These are phyloP conservation scores for Piromyces sp. DNA, from an alignment of 192 early-diverging fungal species.

Conservation along the genomic window DNA sequence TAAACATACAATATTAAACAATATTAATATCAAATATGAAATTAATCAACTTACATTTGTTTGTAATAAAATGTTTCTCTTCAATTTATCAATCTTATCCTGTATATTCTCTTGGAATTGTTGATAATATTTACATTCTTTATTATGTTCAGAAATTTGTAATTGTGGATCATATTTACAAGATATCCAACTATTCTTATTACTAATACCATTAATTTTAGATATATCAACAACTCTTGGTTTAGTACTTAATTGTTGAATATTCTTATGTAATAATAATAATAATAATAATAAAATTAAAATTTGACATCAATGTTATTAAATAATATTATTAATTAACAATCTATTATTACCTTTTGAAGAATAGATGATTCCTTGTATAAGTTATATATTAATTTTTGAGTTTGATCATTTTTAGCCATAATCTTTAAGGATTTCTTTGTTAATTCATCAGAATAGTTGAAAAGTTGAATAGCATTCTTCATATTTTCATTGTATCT, in stretches of 20 bases:
- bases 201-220: background rate
- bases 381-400: background rate
- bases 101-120: background rate
- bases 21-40: background rate
- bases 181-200: background rate
- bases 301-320: background rate
- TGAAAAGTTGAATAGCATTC: background rate
- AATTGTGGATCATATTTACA: background rate
- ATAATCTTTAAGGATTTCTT: background rate
- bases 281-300: background rate
- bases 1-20: too few relatives aligned
- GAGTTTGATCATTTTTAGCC: background rate
- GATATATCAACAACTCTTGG: background rate
- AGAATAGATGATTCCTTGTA: background rate
- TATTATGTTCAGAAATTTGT: background rate
- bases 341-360: background rate
- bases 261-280: background rate
- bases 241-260: background rate
- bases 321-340: background rate
- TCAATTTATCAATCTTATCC: background rate
- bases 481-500: background rate
- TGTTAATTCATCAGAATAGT: background rate
- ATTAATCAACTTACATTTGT: background rate
- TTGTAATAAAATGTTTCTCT: background rate
- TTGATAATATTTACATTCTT: background rate